Percentiles rank a stretch among this genome's conserved stretches.
phyloP scores from a whole-genome alignment of 2,329 filamentous ascomycete species.

The Plectosphaerella plurivora region DNA sequence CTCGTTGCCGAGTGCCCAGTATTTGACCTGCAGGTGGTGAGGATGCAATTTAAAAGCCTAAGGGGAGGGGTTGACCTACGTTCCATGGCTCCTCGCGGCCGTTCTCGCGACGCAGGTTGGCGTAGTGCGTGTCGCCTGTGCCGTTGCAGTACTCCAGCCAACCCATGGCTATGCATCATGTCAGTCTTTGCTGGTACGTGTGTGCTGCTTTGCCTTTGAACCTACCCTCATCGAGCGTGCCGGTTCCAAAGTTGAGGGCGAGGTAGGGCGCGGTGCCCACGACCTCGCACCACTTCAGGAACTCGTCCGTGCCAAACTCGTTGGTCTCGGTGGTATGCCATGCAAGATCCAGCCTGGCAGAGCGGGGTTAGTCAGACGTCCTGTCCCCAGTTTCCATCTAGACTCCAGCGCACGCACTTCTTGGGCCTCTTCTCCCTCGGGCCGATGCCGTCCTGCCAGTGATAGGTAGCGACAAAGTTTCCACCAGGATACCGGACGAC shows the following conservation, averaged over 20 bases:
- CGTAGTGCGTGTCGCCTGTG: slow-evolving; percentile 72
- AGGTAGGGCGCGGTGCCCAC: slow-evolving; percentile 76
- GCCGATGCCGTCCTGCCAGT: slow-evolving; percentile 79
- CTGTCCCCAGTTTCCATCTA: slow-evolving; percentile 1
- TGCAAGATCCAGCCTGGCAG: slow-evolving; percentile 59
- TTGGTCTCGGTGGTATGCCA: slow-evolving; percentile 77
- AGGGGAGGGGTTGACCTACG: slow-evolving; percentile 5
- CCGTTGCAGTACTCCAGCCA: slow-evolving; percentile 90
- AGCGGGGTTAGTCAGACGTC: not conserved
- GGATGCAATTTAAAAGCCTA: not conserved
- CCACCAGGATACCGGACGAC: slow-evolving; percentile 79
- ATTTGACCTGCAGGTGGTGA: slow-evolving; percentile 52
- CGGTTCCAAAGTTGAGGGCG: slow-evolving; percentile 77
- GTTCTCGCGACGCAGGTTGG: slow-evolving; percentile 72
- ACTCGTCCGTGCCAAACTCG: slow-evolving; percentile 81
- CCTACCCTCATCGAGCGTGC: slow-evolving; percentile 39
- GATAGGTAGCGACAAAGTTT: slow-evolving; percentile 81
- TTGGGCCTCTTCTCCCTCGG: slow-evolving; percentile 63
- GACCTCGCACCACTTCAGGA: slow-evolving; percentile 73
- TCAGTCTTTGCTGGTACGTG: slow-evolving; percentile 35
- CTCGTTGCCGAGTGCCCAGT: slow-evolving; percentile 82
- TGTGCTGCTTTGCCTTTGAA: not conserved
- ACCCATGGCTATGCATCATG: slow-evolving; percentile 24
- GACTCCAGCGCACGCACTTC: slow-evolving; percentile 13
- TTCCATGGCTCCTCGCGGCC: slow-evolving; percentile 74